Base-by-base conservation (phyloP, 441 rosid species). In the Eruca vesicaria region DNA sequence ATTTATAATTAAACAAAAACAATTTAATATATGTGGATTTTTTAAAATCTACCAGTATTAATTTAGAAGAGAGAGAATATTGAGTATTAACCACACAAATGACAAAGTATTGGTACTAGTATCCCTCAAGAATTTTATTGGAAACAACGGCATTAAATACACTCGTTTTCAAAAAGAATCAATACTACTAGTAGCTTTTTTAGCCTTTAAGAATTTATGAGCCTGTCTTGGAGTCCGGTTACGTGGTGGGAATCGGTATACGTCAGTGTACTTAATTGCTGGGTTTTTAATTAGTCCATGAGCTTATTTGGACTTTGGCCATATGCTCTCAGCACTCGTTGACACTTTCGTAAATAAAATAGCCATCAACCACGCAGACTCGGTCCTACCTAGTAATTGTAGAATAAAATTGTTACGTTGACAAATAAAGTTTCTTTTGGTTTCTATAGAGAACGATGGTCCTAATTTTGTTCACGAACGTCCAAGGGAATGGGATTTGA, bases 191-290 rank as follows among this genome's bases (percentile, higher is more conserved):
- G n/a, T n/a, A 19, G 14, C 26, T 50, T 50, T 38, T 18, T 19
- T 60, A 36, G 41, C 48, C 70, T 75, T 68, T 75, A 26, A 19
- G 69, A 23, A 61, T 75, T 62, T 9, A 52, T 68, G 68, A 63
- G 66, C 6, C 61, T 55, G 53, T 21, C 60, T 55, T n/a, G n/a
- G n/a, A n/a, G n/a, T n/a, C n/a, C 21, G 74, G 70, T 69, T 69
- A 69, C 75, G 69, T 69, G 75, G 79, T 38, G 48, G 56, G 14
- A 28, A 29, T 52, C 21, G 14, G n/a, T 15, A 9, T 68, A 68
- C 63, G 74, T 69, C 58, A 74, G n/a, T 66, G n/a, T 43, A 55
- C 14, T 64, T 29, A 32, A 10, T 55, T 64, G n/a, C 66, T 33
- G 43, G 66, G 36, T 41, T 66, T n/a, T 45, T 29, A 45, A 29